Base-by-base conservation (phyloP, 164 flowering plant species). In the Hamamelis virginiana region DNA sequence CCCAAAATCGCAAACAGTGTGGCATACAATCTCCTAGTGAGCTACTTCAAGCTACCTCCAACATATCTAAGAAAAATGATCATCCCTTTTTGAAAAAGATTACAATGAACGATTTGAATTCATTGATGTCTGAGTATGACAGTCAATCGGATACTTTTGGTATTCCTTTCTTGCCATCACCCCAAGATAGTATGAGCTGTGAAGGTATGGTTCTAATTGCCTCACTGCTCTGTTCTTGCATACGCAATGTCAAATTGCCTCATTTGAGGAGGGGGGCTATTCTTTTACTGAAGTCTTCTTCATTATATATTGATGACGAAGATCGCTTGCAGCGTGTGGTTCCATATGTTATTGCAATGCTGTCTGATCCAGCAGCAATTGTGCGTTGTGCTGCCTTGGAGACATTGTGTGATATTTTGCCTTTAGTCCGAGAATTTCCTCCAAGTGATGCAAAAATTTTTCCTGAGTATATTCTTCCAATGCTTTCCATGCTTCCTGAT, bases 371-470 rank as follows among this genome's bases (percentile, higher is more conserved):
- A 65, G 94, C 94, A 0, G 99, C 98, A 64, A 96, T 93, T 76
- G 99, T 96, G 15, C 95, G 99, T 11, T 91, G 92, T 82, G 96
- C 99, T 74, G 96, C 97, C 41, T 73, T 96, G 68, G 97, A 96
- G 76, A 85, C 98, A 46, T 68, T 96, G 72, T 91, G 95, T 77
- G 92, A 91, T 69, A 85, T 96, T 78, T 79, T 96, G 70, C 95
- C 98, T 27, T 76, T 96, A 70, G 92, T 93, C 38, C 84, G 91
- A 46, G 97, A 93, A 71, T 96, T 96, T 66, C 97, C 99, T 74
- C 99, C 98, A 0, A 93, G 99, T 81, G 99, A 96, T 85, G 98
- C 99, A 26, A 96, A 96, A 78, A 90, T 96, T 18, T 96, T 96
- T 76, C 98, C 99, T 0, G 98, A 91, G 74, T 96, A 93, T 75